phyloP scores from a whole-genome alignment of 495 filamentous ascomycete species.

The Penicillium macrosclerotiorum region DNA sequence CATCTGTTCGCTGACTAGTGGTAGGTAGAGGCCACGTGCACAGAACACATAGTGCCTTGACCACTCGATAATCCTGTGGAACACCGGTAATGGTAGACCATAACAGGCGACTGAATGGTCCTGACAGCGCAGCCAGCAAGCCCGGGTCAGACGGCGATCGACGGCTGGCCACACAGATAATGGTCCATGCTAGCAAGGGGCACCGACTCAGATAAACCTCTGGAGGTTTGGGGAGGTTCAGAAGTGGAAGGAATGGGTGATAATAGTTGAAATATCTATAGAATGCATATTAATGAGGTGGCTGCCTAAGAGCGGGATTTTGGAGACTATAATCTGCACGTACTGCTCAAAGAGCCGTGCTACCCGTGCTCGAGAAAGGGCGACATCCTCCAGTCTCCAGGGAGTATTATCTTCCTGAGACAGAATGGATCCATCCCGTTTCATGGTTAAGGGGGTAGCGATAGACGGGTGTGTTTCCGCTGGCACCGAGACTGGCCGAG shows the following conservation, averaged over 20 bases:
- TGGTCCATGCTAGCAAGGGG: slow-evolving; percentile 81
- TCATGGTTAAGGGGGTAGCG: slow-evolving; percentile 38
- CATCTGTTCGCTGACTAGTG: slow-evolving; percentile 79
- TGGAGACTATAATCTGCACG: not conserved
- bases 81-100: slow-evolving; percentile 81
- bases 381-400: slow-evolving; percentile 46
- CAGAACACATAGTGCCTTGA: slow-evolving; percentile 84
- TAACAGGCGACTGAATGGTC: slow-evolving; percentile 69
- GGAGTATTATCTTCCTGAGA: slow-evolving; percentile 36
- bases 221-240: slow-evolving; percentile 68
- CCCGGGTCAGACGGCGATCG: slow-evolving; percentile 65
- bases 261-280: slow-evolving; percentile 74
- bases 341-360: slow-evolving; percentile 47
- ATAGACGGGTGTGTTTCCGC: slow-evolving; percentile 37
- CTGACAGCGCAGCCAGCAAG: slow-evolving; percentile 68
- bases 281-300: not conserved
- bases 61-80: slow-evolving; percentile 80
- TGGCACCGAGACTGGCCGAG: slow-evolving; percentile 38
- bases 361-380: slow-evolving; percentile 37
- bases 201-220: slow-evolving; percentile 75
- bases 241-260: slow-evolving; percentile 81
- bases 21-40: slow-evolving; percentile 92
- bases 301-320: not conserved
- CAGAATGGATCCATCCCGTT: slow-evolving; percentile 40
- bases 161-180: slow-evolving; percentile 77